Evolutionary conservation across 495 filamentous ascomycete genomes (phyloP), one percentile per base, ranked within the genome.

Genomic region (Aspergillus diversus): DNA sequence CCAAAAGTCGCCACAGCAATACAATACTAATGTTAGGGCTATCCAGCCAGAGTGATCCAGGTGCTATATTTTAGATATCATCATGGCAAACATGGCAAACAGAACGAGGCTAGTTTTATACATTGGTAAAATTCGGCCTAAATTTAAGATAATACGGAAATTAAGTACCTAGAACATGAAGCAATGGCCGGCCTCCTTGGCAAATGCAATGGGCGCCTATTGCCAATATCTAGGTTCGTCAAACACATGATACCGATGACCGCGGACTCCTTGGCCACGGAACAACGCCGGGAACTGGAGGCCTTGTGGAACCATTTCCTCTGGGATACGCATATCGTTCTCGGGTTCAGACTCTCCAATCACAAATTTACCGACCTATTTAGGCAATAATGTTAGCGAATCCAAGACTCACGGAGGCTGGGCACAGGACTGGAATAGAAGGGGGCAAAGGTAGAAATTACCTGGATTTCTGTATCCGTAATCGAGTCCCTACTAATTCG

Each of bases 401-500:
- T 9, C 21, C 21, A 58, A 13, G 57, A 47, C 53, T 37, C 60
- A 55, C 13, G 39, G 27, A 50, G 34, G 16, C 21, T 2, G 21
- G 21, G 21, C 21, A 27, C 2, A 27, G 2, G 21, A 27, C 21
- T 2, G 21, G 21, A 27, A 27, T 27, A 27, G 21, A 27, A 12
- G 39, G 37, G 16, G n/a, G 11, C 6, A 7, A 34, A 11, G 31
- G 12, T 32, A 15, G 17, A 49, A 59, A 81, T 66, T 80, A 89
- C 87, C 85, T 99, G 95, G 63, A 99, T 83, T 77, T 99, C 95
- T 5, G 95, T 99, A 74, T 99, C 95, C 31, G 95, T 99, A 69
- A 99, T 97, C 0, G 91, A 96, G 63, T 88, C 86, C 67, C 95
- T 79, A 62, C 90, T 94, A 39, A 99, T 87, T 65, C 95, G 83